Evolutionary conservation across 148 eudicot species (phyloP).

Genomic region (Rheum nobile): DNA sequence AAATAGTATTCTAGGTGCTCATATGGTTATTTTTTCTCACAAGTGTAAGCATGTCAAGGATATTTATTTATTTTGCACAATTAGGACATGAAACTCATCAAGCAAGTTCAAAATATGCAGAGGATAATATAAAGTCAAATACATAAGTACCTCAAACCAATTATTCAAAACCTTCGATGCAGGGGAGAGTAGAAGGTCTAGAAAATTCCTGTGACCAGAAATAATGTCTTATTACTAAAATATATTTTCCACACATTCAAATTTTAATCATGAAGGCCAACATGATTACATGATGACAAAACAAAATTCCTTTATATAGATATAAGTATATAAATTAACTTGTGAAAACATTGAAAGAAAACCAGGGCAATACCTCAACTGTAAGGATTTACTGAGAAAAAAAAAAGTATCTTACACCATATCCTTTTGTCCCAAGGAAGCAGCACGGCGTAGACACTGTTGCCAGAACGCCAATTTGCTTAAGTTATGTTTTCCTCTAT

Average conservation of each 20-base stretch:
- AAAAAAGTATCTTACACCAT: conserved; percentile 59
- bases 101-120: background rate
- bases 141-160: conserved; percentile 84
- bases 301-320: background rate
- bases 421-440: conserved; percentile 73
- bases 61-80: background rate
- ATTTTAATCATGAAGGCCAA: background rate
- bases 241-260: background rate
- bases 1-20: background rate
- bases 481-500: conserved; percentile 51
- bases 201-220: conserved; percentile 58
- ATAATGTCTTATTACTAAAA: background rate
- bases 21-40: background rate
- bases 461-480: conserved; percentile 77
- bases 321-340: background rate
- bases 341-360: background rate
- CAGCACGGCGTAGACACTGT: conserved; percentile 56
- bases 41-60: background rate
- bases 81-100: background rate
- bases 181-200: conserved; percentile 86
- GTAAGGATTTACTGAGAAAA: background rate
- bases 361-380: background rate
- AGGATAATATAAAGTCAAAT: background rate
- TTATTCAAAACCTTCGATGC: conserved; percentile 93
- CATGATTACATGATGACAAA: background rate